Base-by-base conservation (phyloP, 805 yeast species). In the Ogataea trehalophila region DNA sequence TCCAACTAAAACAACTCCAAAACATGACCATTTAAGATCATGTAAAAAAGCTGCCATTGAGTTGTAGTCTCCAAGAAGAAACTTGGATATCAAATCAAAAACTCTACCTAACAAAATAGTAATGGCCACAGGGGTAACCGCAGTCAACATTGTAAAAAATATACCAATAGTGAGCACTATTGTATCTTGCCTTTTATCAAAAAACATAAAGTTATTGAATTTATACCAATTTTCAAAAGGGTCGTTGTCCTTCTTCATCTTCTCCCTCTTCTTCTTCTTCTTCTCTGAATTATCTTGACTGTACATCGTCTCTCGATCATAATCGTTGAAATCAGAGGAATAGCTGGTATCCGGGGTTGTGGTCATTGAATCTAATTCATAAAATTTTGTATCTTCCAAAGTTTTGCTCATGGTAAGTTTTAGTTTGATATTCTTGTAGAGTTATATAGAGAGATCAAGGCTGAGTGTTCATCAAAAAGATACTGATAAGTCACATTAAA, bases 61-160 rank as follows among this genome's bases (percentile, higher is more conserved):
- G 13, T 60, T 51, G 51, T 69, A 67, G 2, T 59, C 47, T 0
- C 76, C 76, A 2, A 17, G 3, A 6, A 68, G 58, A 37, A 63
- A 67, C 1, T 55, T 50, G 1, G 75, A 58, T 4, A 82, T 59
- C 1, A 68, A 62, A 29, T 69, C 65, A 55, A 91, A 87, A 0
- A 85, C 72, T 46, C 75, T 66, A 3, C 95, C 94, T 50, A 84
- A 77, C 14, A 90, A 56, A 3, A 87, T 71, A 0, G 95, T 77
- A 17, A 79, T 75, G 2, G 76, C 71, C 0, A 88, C 82, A 0
- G 87, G 79, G 0, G 77, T 76, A 2, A 77, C 59, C 0, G 90
- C 80, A n/a, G 81, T 70, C 1, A 74, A 53, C 9, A 71, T 52
- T 16, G 85, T 75, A 1, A 59, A 44, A 4, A 54, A 0, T 1